Conservation (phyloP, 1,139 yeast species). For the Wickerhamiella pararugosa region DNA sequence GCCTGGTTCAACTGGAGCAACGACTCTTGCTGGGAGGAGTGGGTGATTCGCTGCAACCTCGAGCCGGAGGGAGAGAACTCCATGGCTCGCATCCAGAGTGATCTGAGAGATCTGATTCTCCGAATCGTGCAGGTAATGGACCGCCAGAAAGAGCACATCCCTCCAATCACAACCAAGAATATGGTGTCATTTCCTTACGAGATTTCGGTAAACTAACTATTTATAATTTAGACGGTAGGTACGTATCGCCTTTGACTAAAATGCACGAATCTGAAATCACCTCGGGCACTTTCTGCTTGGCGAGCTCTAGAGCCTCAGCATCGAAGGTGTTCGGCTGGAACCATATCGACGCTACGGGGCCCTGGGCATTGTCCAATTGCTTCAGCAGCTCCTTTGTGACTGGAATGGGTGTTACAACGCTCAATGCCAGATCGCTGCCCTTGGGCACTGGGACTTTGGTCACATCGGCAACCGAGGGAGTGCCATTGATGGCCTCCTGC, state of each 20-base stretch:
- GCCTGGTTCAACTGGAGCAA: constrained; percentile 32
- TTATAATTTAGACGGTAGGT: constrained; percentile 23
- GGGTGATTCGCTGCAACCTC: constrained; percentile 29
- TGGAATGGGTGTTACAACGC: constrained; percentile 58
- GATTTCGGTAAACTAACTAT: constrained; percentile 19
- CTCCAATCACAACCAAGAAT: constrained; percentile 56
- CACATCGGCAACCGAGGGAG: constrained; percentile 29
- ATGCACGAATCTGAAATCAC: constrained; percentile 46
- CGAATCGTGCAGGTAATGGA: constrained; percentile 40
- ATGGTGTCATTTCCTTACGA: constrained; percentile 53
- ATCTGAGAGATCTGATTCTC: constrained; percentile 32
- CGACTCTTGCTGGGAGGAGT: constrained; percentile 35
- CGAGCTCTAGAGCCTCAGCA: constrained; percentile 34
- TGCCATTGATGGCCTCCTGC: constrained; percentile 39
- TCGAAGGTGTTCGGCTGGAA: constrained; percentile 72
- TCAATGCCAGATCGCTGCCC: constrained; percentile 20
- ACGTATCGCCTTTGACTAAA: constrained; percentile 50
- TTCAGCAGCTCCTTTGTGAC: constrained; percentile 37
- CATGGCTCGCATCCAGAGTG: constrained; percentile 10
- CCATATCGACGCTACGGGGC: constrained; percentile 47
- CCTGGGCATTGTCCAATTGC: constrained; percentile 27
- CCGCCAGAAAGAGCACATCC: constrained; percentile 47
- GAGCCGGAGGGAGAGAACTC: constrained; percentile 17
- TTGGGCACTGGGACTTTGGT: constrained; percentile 24
- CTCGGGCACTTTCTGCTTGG: constrained; percentile 24